Evolutionary conservation across 2,329 filamentous ascomycete genomes (phyloP).

Genomic region (Pseudogymnoascus sp.): DNA sequence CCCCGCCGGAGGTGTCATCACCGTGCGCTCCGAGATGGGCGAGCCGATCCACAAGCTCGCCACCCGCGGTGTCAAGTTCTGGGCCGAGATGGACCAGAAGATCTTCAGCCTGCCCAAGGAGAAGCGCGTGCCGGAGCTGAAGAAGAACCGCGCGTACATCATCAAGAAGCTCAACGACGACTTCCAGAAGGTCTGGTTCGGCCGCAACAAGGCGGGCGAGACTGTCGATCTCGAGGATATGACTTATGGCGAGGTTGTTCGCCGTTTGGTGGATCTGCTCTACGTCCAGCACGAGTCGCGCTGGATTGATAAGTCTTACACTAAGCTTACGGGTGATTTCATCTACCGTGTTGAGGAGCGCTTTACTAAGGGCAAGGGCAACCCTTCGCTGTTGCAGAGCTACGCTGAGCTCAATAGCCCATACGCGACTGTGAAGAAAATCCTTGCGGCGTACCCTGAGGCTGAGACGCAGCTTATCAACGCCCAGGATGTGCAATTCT

Average conservation of each 20-base stretch:
- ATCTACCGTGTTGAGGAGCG: conserved; percentile 96
- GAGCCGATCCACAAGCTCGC: conserved; percentile 99
- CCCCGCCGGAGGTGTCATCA: conserved; percentile 85
- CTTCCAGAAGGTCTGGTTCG: conserved; percentile 97
- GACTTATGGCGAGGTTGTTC: conserved; percentile 84
- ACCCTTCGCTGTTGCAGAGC: conserved; percentile 77
- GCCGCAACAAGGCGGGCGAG: conserved; percentile 69
- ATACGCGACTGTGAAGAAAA: conserved; percentile 66
- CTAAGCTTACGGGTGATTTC: conserved; percentile 82
- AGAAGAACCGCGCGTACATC: conserved; percentile 82
- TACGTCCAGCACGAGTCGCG: conserved; percentile 84
- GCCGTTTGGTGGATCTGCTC: conserved; percentile 80
- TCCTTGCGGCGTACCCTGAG: conserved; percentile 77
- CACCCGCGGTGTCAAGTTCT: conserved; percentile 90
- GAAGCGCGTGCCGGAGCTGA: conserved; percentile 78
- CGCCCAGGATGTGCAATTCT: conserved; percentile 96
- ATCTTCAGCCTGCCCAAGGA: conserved; percentile 96
- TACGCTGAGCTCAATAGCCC: conserved; percentile 82
- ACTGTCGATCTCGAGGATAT: conserved; percentile 88
- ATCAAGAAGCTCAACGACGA: conserved; percentile 94
- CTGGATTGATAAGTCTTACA: conserved; percentile 84
- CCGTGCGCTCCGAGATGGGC: conserved; percentile 96
- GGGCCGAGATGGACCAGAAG: conserved; percentile 98
- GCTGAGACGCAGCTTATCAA: conserved; percentile 89
- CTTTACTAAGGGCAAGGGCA: conserved; percentile 65